Base-by-base conservation (phyloP, 2,329 filamentous ascomycete genomes). In the Emmonsiellopsis sp. region DNA sequence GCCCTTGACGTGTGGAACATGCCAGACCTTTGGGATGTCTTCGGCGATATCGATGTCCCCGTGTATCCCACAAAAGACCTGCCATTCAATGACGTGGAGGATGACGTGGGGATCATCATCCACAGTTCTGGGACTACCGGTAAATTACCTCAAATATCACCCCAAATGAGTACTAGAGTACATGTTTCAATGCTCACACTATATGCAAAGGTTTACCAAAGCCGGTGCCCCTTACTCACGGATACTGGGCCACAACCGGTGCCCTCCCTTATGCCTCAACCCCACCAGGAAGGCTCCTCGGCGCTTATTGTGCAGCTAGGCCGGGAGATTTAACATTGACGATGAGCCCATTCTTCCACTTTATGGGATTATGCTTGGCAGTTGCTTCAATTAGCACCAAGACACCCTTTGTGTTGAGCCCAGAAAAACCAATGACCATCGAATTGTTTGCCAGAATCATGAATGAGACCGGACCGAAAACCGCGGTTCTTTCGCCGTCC, bases 61-160 rank as follows among this genome's bases (percentile, higher is more conserved):
- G 21, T 51, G 9, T 67, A 62, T 52, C 51, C 58, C 6, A 64
- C 53, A 39, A 48, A 42, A 2, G 61, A 58, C 45, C 53, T 21
- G 21, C 40, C 59, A 2, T 62, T 52, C 33, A 49, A 60, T 6
- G 58, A 65, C 11, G 57, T 52, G 0, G 60, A 63, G 42, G 51
- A 66, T 17, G 55, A 63, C 6, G 51, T 53, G 2, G 51, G 55
- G 2, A 52, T 63, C 9, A 65, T 69, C 7, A 64, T 68, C 32
- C 68, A 70, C 53, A 70, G 67, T 14, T 70, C 68, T n/a, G 68
- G 68, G 27, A 67, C 67, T 2, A 70, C 68, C 11, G 68, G 68
- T 66, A 54, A 40, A 57, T 53, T 9, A 17, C 17, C 17, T 17
- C 17, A 17, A 17, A 17, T 17, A 17, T 17, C 17, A 17, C 17